phyloP scores from a whole-genome alignment of 495 filamentous ascomycete species.

The Penicillium canescens region DNA sequence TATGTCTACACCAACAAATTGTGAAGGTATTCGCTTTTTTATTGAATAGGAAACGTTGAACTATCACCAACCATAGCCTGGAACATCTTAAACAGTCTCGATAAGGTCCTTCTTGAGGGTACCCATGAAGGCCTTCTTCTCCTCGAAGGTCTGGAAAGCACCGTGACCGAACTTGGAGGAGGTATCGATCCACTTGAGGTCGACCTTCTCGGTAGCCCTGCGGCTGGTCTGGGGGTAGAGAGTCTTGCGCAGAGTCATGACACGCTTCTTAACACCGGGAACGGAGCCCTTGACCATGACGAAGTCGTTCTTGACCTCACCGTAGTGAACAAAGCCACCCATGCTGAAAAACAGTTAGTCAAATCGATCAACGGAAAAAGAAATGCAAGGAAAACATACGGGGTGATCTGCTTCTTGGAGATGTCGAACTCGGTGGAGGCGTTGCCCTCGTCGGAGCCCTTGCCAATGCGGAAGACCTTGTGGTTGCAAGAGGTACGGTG shows the following conservation, averaged over 20 bases:
- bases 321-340: slow-evolving; percentile 99
- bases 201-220: slow-evolving; percentile 96
- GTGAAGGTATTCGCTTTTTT: slow-evolving; percentile 48
- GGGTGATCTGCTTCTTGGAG: slow-evolving; percentile 99
- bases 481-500: slow-evolving; percentile 99
- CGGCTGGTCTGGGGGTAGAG: slow-evolving; percentile 97
- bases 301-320: slow-evolving; percentile 99
- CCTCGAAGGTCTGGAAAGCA: slow-evolving; percentile 95
- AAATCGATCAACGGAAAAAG: not conserved
- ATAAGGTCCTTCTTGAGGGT: slow-evolving; percentile 98
- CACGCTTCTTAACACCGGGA: slow-evolving; percentile 98
- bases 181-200: slow-evolving; percentile 99
- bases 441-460: slow-evolving; percentile 82
- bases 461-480: slow-evolving; percentile 99
- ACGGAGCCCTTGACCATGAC: slow-evolving; percentile 96
- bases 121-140: slow-evolving; percentile 97
- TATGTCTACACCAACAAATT: not conserved
- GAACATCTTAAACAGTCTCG: slow-evolving; percentile 68
- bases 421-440: slow-evolving; percentile 94
- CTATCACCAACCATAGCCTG: slow-evolving; percentile 37
- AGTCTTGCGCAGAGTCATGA: slow-evolving; percentile 98
- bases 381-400: slow-evolving; percentile 67
- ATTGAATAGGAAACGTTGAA: slow-evolving; percentile 49
- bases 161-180: slow-evolving; percentile 99
- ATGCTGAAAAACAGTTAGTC: slow-evolving; percentile 60